Base-by-base conservation (phyloP, 1,284 basidiomycete genomes). In the Malassezia brasiliensis region DNA sequence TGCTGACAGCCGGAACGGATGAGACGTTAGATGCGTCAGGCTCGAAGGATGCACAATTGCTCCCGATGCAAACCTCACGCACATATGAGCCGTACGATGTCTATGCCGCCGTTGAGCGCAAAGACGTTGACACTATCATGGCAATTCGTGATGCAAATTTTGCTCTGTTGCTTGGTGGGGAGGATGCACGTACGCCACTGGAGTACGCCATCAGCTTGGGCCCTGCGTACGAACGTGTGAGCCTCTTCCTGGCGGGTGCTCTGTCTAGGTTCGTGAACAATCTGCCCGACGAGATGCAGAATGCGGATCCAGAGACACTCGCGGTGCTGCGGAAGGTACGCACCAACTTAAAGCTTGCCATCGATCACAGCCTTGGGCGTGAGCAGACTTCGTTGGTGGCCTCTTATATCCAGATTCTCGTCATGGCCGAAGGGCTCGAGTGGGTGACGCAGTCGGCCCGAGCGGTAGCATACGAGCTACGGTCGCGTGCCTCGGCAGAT, bases 261-360 rank as follows among this genome's bases (percentile, higher is more conserved):
- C 50, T 74, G 3, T 65, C 63, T 12, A 67, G 66, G 38, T 74
- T 69, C 35, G 69, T 74, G 50, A 74, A 72, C 46, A 58, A 61
- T 22, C 61, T 74, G 10, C 69, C 71, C 1, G 62, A 64, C 41
- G 37, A 59, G 7, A 17, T 28, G 22, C 56, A 54, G 37, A 47
- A 56, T 25, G 42, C 47, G 31, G 48, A 25, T 1, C 35, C 45
- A 14, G 40, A 32, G 10, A 37, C 44, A 7, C 63, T 66, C 20
- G 50, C 61, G 53, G 49, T 65, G 4, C 56, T 74, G 28, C 59
- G 69, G 31, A 72, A 71, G 59, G 56, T 74, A 11, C 50, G 67
- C 4, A 52, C 64, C 17, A 72, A 70, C 19, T 61, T 74, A 44
- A 74, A 74, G 44, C 55, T 74, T 5, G 71, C 65, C 2, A 67